Base-by-base conservation (phyloP, 768 basidiomycete species). In the Phlebiopsis flavidoalba region DNA sequence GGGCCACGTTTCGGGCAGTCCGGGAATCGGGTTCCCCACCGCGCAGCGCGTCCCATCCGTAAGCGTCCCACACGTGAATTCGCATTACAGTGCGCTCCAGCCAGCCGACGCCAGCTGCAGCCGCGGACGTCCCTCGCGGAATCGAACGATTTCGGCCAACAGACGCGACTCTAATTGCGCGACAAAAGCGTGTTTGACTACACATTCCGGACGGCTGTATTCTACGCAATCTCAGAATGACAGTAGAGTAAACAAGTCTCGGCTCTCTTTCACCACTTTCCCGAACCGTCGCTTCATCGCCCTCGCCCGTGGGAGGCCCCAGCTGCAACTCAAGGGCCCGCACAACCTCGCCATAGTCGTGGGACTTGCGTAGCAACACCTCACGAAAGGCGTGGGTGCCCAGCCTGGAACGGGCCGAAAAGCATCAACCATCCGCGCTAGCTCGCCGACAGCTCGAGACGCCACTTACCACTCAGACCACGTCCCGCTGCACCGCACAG, bases 341-440 rank as follows among this genome's bases (percentile, higher is more conserved):
- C 60, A 90, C 68, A 3, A 90, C 37, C 3, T 72, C 57, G 8
- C 64, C 57, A 67, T 88, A 88, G 12, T 71, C 71, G 31, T 80
- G 74, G 7, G 81, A 77, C 62, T 81, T 87, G 52, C 73, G 76
- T 14, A 77, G 77, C 4, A 95, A 70, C 54, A 93, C 79, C 10
- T 80, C 74, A 67, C 84, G 79, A 72, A 95, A 95, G 2, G 94
- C 94, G 62, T 88, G 86, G 50, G 79, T 80, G 46, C 92, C 91
- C 22, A 95, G 80, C 92, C 93, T 95, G n/a, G 21, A 31, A 7
- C 33, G 35, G 36, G 43, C 19, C 60, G 58, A 58, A 43, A 36
- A 50, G 19, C 15, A 21, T 8, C 24, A 46, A n/a, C 21, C n/a
- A 53, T 3, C 51, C 21, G 21, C 49, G 33, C 36, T 40, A 24